Evolutionary conservation across 805 yeast species (phyloP), one percentile per base, ranked within the genome.

Genomic region (Isabelozyma heimii): DNA sequence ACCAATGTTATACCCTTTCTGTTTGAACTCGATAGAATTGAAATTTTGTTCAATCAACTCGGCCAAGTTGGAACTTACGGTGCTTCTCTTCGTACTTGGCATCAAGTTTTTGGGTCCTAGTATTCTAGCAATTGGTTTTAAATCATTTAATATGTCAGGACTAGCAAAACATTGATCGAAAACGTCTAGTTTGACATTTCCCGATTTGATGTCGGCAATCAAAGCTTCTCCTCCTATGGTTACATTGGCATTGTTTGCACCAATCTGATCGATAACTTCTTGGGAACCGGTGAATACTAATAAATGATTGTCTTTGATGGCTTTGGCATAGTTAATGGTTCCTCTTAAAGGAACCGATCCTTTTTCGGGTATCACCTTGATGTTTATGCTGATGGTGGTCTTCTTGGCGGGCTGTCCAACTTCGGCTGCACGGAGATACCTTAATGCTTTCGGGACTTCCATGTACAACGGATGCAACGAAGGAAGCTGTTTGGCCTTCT

Each of bases 91-190:
- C 12, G 80, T 84, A 41, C 80, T 79, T 43, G 99, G 98, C 88
- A 91, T 85, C 57, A 94, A 76, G 20, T 96, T 96, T 60, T 77
- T 83, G 30, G 96, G 96, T 50, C 98, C 98, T 57, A 94, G 77
- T 9, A 79, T 72, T 60, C 91, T 81, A n/a, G 94, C 97, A 17
- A 89, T 72, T 49, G 80, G 75, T 53, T 77, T 78, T 54, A 94
- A 73, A 24, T 77, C 75, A n/a, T 79, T 67, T 17, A 80, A 79
- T 49, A 90, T 81, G 37, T 89, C 97, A 1, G 96, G 89, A 1
- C 97, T 86, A 5, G 97, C 95, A 62, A 86, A 85, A 43, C 90
- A 83, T 60, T 84, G 85, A 60, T 90, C 91, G 58, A 84, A 86
- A 12, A 40, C 48, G 53, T 80, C 77, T 26, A 84, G 65, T 14